A percentile compares a stretch with the other conserved stretches of the same genome.
These are phyloP conservation scores for Trichoderma virens DNA, from an alignment of 495 filamentous ascomycete species.

Conservation along the genomic window DNA sequence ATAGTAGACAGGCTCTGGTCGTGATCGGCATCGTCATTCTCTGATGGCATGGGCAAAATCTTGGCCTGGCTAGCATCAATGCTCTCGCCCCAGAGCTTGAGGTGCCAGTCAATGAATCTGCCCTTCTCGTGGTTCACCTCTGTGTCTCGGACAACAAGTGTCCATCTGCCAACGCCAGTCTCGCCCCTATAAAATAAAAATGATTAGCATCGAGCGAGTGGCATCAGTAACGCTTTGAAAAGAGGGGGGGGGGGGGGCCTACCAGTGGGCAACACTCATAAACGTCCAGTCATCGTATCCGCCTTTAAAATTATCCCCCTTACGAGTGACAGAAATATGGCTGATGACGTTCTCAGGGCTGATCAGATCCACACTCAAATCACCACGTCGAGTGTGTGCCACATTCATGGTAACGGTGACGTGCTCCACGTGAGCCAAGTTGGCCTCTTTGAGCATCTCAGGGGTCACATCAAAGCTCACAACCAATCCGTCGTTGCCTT, in stretches of 20 bases:
- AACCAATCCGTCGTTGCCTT: constrained; percentile 73
- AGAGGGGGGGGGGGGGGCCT: constrained; percentile 25
- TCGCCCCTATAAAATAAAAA: constrained; percentile 62
- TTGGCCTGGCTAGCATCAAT: constrained; percentile 63
- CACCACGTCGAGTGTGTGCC: constrained; percentile 74
- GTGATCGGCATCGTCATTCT: constrained; percentile 78
- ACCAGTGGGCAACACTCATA: constrained; percentile 97
- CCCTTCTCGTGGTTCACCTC: constrained; percentile 67
- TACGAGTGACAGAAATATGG: constrained; percentile 69
- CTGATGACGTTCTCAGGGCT: constrained; percentile 76
- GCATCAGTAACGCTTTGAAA: constrained; percentile 10
- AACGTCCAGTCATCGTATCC: constrained; percentile 99
- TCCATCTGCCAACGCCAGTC: constrained; percentile 80
- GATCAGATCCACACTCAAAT: constrained; percentile 86
- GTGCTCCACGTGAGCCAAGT: constrained; percentile 81
- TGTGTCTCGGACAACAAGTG: constrained; percentile 81
- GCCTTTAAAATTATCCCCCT: constrained; percentile 47
- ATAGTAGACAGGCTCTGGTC: constrained; percentile 41
- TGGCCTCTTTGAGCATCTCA: constrained; percentile 69
- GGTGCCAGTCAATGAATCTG: constrained; percentile 82
- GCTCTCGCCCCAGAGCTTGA: constrained; percentile 88
- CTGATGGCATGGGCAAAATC: constrained; percentile 73
- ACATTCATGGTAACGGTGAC: constrained; percentile 98
- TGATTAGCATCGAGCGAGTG: constrained; percentile 15
- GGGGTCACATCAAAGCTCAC: constrained; percentile 70